These are phyloP conservation scores for Pseudogymnoascus sp. DNA, from an alignment of 2,329 filamentous ascomycete species.

Conservation along the genomic window DNA sequence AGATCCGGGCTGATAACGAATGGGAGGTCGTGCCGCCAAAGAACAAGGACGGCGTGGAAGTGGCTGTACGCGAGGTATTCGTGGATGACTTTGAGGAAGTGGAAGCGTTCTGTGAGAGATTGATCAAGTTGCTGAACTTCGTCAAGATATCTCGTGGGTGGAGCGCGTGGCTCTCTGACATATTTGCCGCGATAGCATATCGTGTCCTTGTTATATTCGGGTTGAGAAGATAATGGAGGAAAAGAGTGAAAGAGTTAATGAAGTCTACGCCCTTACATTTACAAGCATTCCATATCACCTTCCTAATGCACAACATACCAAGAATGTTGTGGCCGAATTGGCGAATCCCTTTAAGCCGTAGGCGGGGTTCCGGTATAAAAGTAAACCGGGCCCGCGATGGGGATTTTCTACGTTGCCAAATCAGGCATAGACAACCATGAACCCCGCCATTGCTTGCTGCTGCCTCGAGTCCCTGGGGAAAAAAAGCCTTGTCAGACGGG, in stretches of 20 bases:
- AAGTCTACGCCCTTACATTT: background rate
- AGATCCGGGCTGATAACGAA: conserved; percentile 35
- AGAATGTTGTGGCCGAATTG: background rate
- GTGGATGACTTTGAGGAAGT: conserved; percentile 48
- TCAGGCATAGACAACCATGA: background rate
- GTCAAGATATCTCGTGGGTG: conserved; percentile 43
- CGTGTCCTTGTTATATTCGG: conserved; percentile 16
- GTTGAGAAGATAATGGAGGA: background rate
- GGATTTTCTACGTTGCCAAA: no score
- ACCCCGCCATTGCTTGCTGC: background rate
- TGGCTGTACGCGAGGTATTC: conserved; percentile 52
- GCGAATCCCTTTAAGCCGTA: background rate
- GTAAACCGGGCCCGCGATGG: background rate
- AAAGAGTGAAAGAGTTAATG: background rate
- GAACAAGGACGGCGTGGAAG: conserved; percentile 27
- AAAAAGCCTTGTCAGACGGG: background rate
- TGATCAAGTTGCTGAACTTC: conserved; percentile 46
- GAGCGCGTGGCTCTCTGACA: conserved; percentile 34
- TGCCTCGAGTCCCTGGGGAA: background rate
- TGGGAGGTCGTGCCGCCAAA: conserved; percentile 22
- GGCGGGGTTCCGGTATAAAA: background rate
- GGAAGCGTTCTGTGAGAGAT: conserved; percentile 46
- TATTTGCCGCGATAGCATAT: conserved; percentile 19
- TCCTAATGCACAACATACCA: background rate
- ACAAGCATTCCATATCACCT: background rate